Evolutionary conservation across 2,329 filamentous ascomycete genomes (phyloP).

Genomic region (Fusarium oligoseptatum): DNA sequence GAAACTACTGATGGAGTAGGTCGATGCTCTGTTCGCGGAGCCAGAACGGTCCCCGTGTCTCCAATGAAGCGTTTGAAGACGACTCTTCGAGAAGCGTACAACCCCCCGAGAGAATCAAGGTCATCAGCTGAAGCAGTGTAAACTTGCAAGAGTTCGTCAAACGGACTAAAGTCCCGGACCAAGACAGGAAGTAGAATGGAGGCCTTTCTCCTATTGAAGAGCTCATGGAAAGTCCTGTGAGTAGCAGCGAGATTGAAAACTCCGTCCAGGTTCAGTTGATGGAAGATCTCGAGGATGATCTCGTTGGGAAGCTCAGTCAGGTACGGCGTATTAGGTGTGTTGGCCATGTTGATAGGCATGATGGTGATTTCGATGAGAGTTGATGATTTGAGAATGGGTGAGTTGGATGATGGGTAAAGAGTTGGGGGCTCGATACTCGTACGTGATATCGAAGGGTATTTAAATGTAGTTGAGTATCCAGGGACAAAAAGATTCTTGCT

Average conservation of each 20-base stretch:
- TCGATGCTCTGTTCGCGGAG: constrained; percentile 27
- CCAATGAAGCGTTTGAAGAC: constrained; percentile 54
- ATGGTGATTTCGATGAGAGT: not conserved
- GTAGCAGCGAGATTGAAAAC: constrained; percentile 55
- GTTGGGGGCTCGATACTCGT: constrained; percentile 4
- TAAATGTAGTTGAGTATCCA: constrained; percentile 7
- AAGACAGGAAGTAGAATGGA: constrained; percentile 60
- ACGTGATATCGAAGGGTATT: not conserved
- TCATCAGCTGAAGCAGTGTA: constrained; percentile 59
- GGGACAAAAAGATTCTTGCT: constrained; percentile 6
- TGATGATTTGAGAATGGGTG: not conserved
- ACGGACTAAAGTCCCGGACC: constrained; percentile 57
- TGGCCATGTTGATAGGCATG: constrained; percentile 34
- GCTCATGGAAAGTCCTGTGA: constrained; percentile 54
- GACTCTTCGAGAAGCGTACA: constrained; percentile 56
- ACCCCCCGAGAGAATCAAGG: constrained; percentile 47
- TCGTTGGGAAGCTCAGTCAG: constrained; percentile 59
- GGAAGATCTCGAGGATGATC: constrained; percentile 63
- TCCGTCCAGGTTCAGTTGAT: constrained; percentile 57
- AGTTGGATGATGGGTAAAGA: not conserved
- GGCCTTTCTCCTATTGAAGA: constrained; percentile 58
- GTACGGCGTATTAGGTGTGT: constrained; percentile 21
- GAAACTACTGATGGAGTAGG: not conserved
- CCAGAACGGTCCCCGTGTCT: constrained; percentile 49
- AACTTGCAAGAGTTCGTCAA: constrained; percentile 62